Evolutionary conservation across 2,329 filamentous ascomycete genomes (phyloP).

Genomic region (Colletotrichum sp.): DNA sequence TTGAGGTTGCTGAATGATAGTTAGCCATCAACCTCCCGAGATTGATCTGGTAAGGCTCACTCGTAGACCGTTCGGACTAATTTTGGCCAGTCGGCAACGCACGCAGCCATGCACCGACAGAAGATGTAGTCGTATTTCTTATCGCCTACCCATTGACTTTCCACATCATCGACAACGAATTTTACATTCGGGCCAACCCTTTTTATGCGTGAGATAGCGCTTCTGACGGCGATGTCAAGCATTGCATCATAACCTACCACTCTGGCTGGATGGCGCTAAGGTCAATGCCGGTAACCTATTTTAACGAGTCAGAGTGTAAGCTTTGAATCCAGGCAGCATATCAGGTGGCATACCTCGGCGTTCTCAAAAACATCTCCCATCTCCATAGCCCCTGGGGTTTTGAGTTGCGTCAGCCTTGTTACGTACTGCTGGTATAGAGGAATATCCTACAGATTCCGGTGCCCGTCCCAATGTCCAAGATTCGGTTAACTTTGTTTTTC

Average conservation of each 20-base stretch:
- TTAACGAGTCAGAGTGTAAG: fast-evolving
- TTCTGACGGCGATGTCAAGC: not conserved
- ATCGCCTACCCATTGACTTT: conserved; percentile 29
- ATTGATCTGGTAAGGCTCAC: not conserved
- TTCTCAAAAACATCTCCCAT: not conserved
- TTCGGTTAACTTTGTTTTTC: conserved; percentile 28
- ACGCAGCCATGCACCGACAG: conserved; percentile 34
- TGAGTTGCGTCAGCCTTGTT: too few relatives aligned
- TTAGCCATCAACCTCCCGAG: too few relatives aligned
- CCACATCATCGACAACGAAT: conserved; percentile 42
- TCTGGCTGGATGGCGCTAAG: conserved; percentile 34
- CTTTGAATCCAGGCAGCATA: too few relatives aligned
- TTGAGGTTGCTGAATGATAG: not conserved
- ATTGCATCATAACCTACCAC: conserved; percentile 18
- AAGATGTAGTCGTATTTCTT: conserved; percentile 40
- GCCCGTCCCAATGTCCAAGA: conserved; percentile 65
- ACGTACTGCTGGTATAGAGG: too few relatives aligned
- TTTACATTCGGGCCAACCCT: conserved; percentile 37
- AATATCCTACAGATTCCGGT: conserved; percentile 44
- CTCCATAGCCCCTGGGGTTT: not conserved
- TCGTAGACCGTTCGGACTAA: conserved; percentile 27
- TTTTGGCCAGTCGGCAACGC: conserved; percentile 34
- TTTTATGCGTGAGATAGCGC: too few relatives aligned
- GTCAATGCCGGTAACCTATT: conserved; percentile 35
- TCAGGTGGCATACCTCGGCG: not conserved